phyloP scores from a whole-genome alignment of 2,329 filamentous ascomycete species.

The Colletotrichum navitas region DNA sequence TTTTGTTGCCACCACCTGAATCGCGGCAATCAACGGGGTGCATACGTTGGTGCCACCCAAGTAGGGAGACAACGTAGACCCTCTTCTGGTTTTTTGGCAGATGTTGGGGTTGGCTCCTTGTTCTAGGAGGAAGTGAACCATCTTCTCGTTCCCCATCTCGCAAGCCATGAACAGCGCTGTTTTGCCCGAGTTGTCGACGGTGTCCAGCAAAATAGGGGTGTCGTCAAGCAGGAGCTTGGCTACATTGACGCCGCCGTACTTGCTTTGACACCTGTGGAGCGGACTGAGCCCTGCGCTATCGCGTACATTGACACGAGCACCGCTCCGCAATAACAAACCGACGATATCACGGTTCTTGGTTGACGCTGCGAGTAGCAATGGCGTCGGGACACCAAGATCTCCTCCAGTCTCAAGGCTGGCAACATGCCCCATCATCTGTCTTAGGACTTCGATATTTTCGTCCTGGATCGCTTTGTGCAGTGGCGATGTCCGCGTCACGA shows the following conservation, averaged over 20 bases:
- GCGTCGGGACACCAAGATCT: slow-evolving; percentile 45
- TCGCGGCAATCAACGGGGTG: slow-evolving; percentile 47
- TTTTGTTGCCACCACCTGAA: slow-evolving; percentile 45
- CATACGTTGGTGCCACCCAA: slow-evolving; percentile 34
- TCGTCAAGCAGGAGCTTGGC: slow-evolving; percentile 46
- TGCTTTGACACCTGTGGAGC: slow-evolving; percentile 48
- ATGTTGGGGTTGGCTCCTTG: slow-evolving; percentile 46
- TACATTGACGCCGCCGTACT: slow-evolving; percentile 44
- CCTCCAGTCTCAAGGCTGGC: slow-evolving; percentile 44
- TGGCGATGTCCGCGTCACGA: slow-evolving; percentile 44
- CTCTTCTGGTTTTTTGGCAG: slow-evolving; percentile 38
- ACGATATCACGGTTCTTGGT: slow-evolving; percentile 47
- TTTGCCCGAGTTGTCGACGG: slow-evolving; percentile 45
- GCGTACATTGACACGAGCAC: slow-evolving; percentile 46
- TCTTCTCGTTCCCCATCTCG: slow-evolving; percentile 48
- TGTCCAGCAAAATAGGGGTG: slow-evolving; percentile 43
- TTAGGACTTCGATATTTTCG: slow-evolving; percentile 46
- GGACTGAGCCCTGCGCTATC: slow-evolving; percentile 46
- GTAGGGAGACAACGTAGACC: neutral
- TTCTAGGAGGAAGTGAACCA: slow-evolving; percentile 46
- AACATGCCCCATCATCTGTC: slow-evolving; percentile 46
- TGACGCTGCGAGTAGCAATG: slow-evolving; percentile 49
- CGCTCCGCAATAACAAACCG: slow-evolving; percentile 46
- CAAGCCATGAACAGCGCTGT: slow-evolving; percentile 49
- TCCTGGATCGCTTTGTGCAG: slow-evolving; percentile 46